Percentiles rank a stretch among this genome's conserved stretches.
These are phyloP conservation scores for Pecoramyces ruminantium DNA, from an alignment of 192 early-diverging fungal genomes.

Conservation along the genomic window DNA sequence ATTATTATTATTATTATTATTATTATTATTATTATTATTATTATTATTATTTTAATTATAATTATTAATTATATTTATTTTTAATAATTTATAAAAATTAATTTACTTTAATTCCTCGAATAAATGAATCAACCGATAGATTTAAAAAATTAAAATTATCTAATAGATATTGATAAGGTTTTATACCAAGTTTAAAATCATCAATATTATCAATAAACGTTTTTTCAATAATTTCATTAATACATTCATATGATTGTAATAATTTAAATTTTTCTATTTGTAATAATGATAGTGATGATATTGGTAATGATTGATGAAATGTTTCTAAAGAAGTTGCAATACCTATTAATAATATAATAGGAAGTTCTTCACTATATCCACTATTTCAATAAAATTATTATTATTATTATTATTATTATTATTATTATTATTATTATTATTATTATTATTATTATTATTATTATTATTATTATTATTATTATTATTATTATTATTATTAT, in stretches of 20 bases:
- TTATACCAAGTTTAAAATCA: conserved; percentile 43
- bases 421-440: neutral
- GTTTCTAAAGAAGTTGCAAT: conserved; percentile 74
- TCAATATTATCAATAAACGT: conserved; percentile 5
- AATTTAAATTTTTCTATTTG: conserved; percentile 64
- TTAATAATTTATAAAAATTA: conserved; percentile 1
- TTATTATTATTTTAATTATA: no score
- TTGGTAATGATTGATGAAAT: conserved; percentile 62
- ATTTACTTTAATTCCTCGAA: conserved; percentile 46
- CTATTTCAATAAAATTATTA: conserved; percentile 18
- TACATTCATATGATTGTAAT: conserved; percentile 51
- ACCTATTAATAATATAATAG: conserved; percentile 65
- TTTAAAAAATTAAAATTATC: conserved; percentile 65
- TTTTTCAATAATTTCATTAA: conserved; percentile 48
- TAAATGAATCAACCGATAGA: conserved; percentile 61
- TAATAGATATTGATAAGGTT: conserved; percentile 55
- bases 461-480: neutral
- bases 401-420: neutral
- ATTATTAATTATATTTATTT: no score
- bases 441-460: neutral
- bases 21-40: no score
- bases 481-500: neutral
- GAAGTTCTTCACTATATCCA: conserved; percentile 48
- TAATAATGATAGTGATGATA: conserved; percentile 48
- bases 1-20: no score